phyloP scores from a whole-genome alignment of 108 stramenopile species.

The Licmophora abbreviata region DNA sequence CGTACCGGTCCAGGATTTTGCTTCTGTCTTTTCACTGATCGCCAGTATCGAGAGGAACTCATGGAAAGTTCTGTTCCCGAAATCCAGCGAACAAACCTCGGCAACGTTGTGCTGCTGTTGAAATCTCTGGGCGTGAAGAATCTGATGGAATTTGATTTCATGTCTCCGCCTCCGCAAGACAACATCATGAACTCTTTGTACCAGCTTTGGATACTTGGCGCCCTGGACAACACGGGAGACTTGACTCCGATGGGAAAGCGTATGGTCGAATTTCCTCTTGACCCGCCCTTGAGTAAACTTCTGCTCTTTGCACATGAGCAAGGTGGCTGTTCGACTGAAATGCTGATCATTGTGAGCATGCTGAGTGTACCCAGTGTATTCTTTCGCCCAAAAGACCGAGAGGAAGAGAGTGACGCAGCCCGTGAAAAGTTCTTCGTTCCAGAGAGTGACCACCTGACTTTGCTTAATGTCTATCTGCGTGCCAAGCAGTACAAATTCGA shows the following conservation, averaged over 20 bases:
- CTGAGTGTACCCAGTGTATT: conserved; percentile 95
- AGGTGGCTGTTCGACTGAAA: conserved; percentile 85
- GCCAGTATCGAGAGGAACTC: conserved; percentile 92
- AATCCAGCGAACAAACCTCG: conserved; percentile 96
- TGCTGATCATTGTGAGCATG: conserved; percentile 94
- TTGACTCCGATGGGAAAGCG: conserved; percentile 86
- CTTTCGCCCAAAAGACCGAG: conserved; percentile 94
- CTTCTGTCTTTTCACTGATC: conserved; percentile 96
- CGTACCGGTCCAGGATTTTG: conserved; percentile 95
- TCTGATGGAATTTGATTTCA: conserved; percentile 94
- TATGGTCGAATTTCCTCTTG: conserved; percentile 97
- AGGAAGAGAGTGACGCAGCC: conserved; percentile 97
- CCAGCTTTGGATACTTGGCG: conserved; percentile 97
- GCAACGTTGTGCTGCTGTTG: conserved; percentile 97
- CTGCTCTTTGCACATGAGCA: conserved; percentile 87
- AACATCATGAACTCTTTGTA: conserved; percentile 96
- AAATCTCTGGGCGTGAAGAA: conserved; percentile 94
- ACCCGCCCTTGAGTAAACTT: conserved; percentile 97
- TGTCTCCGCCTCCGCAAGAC: conserved; percentile 97
- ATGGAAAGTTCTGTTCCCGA: conserved; percentile 95
- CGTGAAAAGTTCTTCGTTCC: conserved; percentile 99
- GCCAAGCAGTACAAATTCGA: conserved; percentile 92
- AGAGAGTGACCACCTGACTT: conserved; percentile 95
- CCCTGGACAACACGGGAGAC: conserved; percentile 92
- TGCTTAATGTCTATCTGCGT: conserved; percentile 93